Percentiles rank a stretch among this genome's conserved stretches.
phyloP scores from a whole-genome alignment of 139 green algal genomes.

The Chlorella sp. region DNA sequence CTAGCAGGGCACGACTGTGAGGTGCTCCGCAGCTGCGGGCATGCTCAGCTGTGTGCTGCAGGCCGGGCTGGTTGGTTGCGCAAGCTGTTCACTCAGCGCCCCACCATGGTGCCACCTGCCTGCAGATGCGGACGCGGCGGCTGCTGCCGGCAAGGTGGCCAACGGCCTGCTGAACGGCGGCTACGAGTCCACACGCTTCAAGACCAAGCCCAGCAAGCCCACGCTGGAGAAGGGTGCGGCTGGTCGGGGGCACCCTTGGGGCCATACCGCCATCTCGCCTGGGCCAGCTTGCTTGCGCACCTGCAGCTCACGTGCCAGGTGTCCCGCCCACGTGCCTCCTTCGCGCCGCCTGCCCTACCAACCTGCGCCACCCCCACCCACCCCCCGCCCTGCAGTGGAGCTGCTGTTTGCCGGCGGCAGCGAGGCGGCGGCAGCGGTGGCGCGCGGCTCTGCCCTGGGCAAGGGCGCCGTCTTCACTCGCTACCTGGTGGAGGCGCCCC shows the following conservation, averaged over 20 bases:
- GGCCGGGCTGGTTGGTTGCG: neutral
- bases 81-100: neutral
- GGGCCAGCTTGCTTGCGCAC: too few species aligned
- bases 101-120: neutral
- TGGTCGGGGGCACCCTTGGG: too few species aligned
- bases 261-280: too few species aligned
- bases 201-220: conserved; percentile 70
- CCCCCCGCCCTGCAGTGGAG: conserved; percentile 44
- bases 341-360: too few species aligned
- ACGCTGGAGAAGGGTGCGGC: conserved; percentile 37
- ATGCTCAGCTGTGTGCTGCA: neutral
- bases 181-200: conserved; percentile 93
- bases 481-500: conserved; percentile 94
- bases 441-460: conserved; percentile 52
- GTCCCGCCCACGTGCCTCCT: too few species aligned
- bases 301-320: too few species aligned
- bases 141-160: conserved; percentile 41
- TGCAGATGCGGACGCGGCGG: neutral
- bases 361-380: neutral
- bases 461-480: conserved; percentile 60
- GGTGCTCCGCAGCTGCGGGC: neutral
- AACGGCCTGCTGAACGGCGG: conserved; percentile 71
- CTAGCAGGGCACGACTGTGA: too few species aligned
- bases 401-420: conserved; percentile 53
- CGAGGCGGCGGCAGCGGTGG: conserved; percentile 34